Conservation (phyloP, 2,329 filamentous ascomycete species). For the Malbranchea zuffiana region DNA sequence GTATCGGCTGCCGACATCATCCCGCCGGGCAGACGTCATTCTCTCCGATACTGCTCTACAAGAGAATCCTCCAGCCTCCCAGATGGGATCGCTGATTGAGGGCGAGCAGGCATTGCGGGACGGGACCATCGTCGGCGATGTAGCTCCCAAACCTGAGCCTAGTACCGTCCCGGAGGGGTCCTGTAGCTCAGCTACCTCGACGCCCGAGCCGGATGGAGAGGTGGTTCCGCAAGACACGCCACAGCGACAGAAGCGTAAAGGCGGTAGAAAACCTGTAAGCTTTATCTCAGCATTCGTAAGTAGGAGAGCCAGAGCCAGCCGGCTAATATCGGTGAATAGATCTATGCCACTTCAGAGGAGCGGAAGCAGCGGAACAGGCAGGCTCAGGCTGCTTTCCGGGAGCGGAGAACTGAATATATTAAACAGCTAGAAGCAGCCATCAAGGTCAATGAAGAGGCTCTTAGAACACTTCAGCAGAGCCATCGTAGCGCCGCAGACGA, state of each 20-base stretch:
- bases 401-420: constrained; percentile 96
- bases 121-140: constrained; percentile 29
- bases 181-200: constrained; percentile 36
- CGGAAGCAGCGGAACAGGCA: constrained; percentile 95
- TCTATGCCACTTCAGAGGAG: constrained; percentile 97
- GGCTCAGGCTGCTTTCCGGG: constrained; percentile 92
- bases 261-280: constrained; percentile 87
- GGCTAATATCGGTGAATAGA: constrained; percentile 47
- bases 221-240: constrained; percentile 32
- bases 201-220: constrained; percentile 36
- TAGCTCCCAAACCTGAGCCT: constrained; percentile 36
- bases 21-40: not conserved
- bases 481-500: constrained; percentile 92
- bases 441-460: constrained; percentile 87
- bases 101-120: constrained; percentile 30
- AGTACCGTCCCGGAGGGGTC: constrained; percentile 28
- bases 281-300: constrained; percentile 4
- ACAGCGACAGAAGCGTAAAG: constrained; percentile 76
- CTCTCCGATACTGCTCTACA: not conserved
- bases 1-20: not conserved
- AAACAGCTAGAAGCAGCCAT: constrained; percentile 97
- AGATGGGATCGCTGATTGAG: constrained; percentile 38
- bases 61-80: not conserved
- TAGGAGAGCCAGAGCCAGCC: constrained; percentile 12
- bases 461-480: constrained; percentile 84